Evolutionary conservation across 768 basidiomycete genomes (phyloP), one percentile per base, ranked within the genome.

Genomic region (Suillus brevipes): DNA sequence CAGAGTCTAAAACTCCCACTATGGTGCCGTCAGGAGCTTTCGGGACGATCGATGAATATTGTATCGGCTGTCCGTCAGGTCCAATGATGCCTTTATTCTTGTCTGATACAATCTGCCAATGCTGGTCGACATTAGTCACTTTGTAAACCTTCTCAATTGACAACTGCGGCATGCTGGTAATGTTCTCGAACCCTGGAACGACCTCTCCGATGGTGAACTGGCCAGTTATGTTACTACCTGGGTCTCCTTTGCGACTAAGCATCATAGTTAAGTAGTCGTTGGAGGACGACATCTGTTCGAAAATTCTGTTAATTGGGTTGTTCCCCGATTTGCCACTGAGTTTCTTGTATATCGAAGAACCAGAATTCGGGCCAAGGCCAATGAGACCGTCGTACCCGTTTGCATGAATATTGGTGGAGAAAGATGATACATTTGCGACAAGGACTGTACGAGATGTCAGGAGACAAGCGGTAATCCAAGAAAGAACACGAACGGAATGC

Each of bases 71-170:
- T 28, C 91, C 90, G 70, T 92, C 91, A 0, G 92, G 92, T 8
- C 92, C 92, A 67, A 90, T 87, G 56, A 94, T 85, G 31, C 89
- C 90, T 53, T 79, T 76, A 62, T 84, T 71, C 67, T 83, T 82
- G 77, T 93, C 90, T 0, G 89, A 87, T 62, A 88, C 74, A 14
- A 87, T 81, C 70, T 92, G 90, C 91, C 91, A 94, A 74, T 94
- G 92, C 77, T 93, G 92, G 70, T 92, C 89, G 61, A 82, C 79
- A 72, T 85, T 74, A 37, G 89, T 78, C 49, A 89, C 74, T 64
- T 78, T 79, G 69, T 85, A 85, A 42, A 92, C 89, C 28, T 80
- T 85, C 68, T 89, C 85, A 18, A 94, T 85, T 61, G 84, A 78
- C 50, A 93, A 80, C 72, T 89, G 83, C 1, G 90, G 86, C 81